phyloP scores from a whole-genome alignment of 176 grass and related monocot genomes.

The Tuctoria greenei region DNA sequence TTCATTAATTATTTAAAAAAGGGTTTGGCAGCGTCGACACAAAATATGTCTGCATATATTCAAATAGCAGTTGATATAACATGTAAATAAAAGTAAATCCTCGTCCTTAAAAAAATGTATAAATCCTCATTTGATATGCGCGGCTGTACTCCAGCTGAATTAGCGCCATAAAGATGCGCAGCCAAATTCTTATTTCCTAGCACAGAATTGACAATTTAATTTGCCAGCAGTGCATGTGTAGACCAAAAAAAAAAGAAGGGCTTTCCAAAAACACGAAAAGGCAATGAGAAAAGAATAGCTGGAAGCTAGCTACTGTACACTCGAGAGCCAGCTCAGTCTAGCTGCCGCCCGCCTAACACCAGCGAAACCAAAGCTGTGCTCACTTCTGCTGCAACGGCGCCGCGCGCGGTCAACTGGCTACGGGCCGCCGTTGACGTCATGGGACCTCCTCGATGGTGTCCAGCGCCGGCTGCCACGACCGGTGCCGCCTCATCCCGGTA shows the following conservation, averaged over 20 bases:
- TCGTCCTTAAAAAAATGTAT: not conserved
- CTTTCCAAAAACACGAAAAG: constrained; percentile 11
- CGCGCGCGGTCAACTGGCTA: not conserved
- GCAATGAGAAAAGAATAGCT: not conserved
- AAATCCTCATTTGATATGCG: not conserved
- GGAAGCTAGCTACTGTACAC: constrained; percentile 46
- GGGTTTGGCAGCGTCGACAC: not conserved
- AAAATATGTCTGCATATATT: not conserved
- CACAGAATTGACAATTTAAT: constrained; percentile 21
- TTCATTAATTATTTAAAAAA: not conserved
- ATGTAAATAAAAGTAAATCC: not conserved
- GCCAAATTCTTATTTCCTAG: not conserved
- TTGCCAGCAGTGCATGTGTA: constrained; percentile 23
- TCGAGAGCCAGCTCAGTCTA: constrained; percentile 44
- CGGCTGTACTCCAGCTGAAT: not conserved
- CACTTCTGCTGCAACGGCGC: constrained; percentile 4
- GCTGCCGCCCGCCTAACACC: constrained; percentile 47
- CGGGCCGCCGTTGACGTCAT: constrained; percentile 26
- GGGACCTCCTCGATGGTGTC: constrained; percentile 79
- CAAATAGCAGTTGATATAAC: too few relatives aligned
- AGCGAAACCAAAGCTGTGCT: constrained; percentile 35
- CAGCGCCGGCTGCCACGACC: constrained; percentile 64
- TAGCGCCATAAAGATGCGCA: not conserved
- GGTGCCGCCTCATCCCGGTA: constrained; percentile 39
- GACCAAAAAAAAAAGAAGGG: not conserved